Conservation (phyloP, 495 filamentous ascomycete species). For the Bryoglossum gracile region DNA sequence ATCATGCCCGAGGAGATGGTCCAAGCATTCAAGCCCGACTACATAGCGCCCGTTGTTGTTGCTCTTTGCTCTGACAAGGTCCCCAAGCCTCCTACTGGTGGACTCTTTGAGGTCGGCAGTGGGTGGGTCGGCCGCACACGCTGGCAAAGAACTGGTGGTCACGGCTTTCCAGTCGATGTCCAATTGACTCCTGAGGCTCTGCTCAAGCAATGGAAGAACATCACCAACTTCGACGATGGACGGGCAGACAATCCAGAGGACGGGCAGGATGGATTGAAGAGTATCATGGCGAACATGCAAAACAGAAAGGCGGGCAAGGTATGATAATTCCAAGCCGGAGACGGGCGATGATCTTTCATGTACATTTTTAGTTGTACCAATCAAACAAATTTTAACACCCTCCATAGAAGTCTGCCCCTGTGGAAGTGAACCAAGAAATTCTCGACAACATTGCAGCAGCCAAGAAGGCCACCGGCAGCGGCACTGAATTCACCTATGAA, state of each 20-base stretch:
- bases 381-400: no score
- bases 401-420: conserved; percentile 27
- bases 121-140: conserved; percentile 88
- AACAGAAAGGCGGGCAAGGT: conserved; percentile 49
- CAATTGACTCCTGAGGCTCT: conserved; percentile 84
- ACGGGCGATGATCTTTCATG: conserved; percentile 8
- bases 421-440: conserved; percentile 34
- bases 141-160: conserved; percentile 90
- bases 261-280: conserved; percentile 65
- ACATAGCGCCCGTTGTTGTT: conserved; percentile 88
- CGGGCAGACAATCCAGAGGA: conserved; percentile 85
- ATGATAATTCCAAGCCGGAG: conserved; percentile 12
- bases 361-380: conserved; percentile 27
- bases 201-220: conserved; percentile 65
- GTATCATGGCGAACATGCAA: conserved; percentile 86
- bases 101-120: conserved; percentile 92
- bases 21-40: conserved; percentile 98
- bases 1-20: conserved; percentile 98
- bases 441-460: conserved; percentile 71
- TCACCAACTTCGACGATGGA: conserved; percentile 82
- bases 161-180: conserved; percentile 87
- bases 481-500: conserved; percentile 73
- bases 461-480: conserved; percentile 59
- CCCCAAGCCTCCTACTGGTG: conserved; percentile 76
- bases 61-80: conserved; percentile 83